Percentiles rank a stretch among this genome's conserved stretches.
These are phyloP conservation scores for Xylariaceae sp. DNA, from an alignment of 2,329 filamentous ascomycete species.

Conservation along the genomic window DNA sequence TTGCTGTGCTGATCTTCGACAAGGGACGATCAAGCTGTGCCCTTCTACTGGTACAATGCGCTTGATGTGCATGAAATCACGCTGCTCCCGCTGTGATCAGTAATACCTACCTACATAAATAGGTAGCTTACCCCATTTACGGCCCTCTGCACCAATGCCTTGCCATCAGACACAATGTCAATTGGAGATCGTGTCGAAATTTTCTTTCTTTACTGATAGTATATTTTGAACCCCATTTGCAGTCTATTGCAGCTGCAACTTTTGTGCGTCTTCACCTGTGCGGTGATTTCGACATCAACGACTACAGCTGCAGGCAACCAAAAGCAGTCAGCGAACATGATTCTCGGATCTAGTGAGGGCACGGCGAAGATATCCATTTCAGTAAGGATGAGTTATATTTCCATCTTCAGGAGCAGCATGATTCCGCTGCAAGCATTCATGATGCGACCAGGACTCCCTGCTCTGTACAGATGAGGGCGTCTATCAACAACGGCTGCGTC, in stretches of 20 bases:
- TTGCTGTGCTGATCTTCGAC: not conserved
- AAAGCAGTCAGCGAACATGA: not conserved
- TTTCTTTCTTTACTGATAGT: not conserved
- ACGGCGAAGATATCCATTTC: not conserved
- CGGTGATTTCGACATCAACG: not conserved
- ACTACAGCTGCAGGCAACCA: not conserved
- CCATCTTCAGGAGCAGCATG: not conserved
- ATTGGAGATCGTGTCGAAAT: not conserved
- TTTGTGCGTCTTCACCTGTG: not conserved
- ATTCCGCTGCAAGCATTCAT: not conserved
- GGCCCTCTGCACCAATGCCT: not conserved
- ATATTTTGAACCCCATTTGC: not conserved
- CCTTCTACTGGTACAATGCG: not conserved
- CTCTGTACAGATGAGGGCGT: not conserved
- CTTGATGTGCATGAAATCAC: no score
- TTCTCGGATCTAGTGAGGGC: not conserved
- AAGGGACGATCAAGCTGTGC: not conserved
- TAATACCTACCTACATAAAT: not conserved
- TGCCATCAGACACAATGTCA: not conserved
- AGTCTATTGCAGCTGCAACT: not conserved
- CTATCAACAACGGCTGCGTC: not conserved
- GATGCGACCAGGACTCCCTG: no score
- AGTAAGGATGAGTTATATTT: not conserved
- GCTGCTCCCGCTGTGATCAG: not conserved
- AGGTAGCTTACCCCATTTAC: not conserved